A percentile compares a stretch with the other conserved stretches of the same genome.
phyloP scores from a whole-genome alignment of 164 flowering plant genomes.

The Buxus sempervirens region DNA sequence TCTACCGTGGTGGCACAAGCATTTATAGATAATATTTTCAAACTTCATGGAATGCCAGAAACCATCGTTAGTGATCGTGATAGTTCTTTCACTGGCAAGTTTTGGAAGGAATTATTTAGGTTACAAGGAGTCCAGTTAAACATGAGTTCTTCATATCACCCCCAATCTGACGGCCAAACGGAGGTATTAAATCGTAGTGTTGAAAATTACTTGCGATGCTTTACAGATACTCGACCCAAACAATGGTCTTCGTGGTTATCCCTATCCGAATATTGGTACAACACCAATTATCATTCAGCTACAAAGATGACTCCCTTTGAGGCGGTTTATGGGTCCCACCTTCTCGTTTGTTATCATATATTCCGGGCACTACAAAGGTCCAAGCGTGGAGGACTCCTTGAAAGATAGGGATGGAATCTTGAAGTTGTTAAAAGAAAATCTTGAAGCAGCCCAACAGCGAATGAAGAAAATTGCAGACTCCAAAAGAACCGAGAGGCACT shows the following conservation, averaged over 20 bases:
- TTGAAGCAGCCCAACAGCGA: too few relatives aligned
- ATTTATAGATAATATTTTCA: not conserved
- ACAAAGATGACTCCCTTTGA: not conserved
- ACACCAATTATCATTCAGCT: not conserved
- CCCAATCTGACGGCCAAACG: not conserved
- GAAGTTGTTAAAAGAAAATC: too few relatives aligned
- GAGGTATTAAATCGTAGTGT: not conserved
- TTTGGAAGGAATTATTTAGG: slow-evolving; percentile 2
- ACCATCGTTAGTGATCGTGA: slow-evolving; percentile 15
- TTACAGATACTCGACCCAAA: not conserved
- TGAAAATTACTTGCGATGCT: not conserved
- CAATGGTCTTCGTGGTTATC: not conserved
- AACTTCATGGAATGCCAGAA: slow-evolving; percentile 2
- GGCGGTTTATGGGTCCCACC: not conserved
- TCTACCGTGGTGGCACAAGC: not conserved
- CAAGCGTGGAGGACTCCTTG: too few relatives aligned
- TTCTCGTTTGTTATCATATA: too few relatives aligned
- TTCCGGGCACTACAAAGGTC: too few relatives aligned
- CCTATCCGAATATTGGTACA: not conserved
- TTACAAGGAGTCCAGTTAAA: not conserved
- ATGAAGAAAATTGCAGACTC: too few relatives aligned
- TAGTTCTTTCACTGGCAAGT: not conserved
- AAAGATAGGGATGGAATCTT: too few relatives aligned
- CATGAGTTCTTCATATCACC: not conserved
- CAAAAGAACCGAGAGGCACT: not conserved